Conservation (phyloP, 305 asterid genomes). For the Solanum chacoense region DNA sequence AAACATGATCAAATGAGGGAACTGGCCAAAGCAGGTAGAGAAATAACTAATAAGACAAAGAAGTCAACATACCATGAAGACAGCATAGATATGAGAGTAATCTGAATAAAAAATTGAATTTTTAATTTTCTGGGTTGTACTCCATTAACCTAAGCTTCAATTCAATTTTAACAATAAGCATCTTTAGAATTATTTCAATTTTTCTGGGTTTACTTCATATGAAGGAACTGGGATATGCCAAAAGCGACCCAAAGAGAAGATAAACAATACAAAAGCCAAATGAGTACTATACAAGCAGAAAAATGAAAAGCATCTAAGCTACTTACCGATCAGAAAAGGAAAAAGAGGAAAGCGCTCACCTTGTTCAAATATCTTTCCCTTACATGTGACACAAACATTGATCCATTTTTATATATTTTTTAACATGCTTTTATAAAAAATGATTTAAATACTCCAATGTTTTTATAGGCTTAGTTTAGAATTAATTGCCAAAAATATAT, state of each 20-base stretch:
- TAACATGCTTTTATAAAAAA: background rate
- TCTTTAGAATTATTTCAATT: background rate
- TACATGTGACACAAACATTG: background rate
- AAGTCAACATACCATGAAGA: background rate
- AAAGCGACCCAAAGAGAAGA: background rate
- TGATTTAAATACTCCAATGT: background rate
- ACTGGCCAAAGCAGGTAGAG: background rate
- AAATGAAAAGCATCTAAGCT: background rate
- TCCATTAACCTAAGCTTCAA: background rate
- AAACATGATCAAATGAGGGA: background rate
- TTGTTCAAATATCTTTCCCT: background rate
- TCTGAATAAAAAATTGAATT: background rate
- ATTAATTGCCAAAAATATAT: no score
- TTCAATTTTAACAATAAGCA: background rate
- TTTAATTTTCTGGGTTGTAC: background rate
- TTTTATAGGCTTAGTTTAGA: background rate
- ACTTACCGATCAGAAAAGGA: background rate
- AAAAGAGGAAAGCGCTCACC: background rate
- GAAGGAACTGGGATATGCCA: background rate
- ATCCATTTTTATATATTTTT: background rate
- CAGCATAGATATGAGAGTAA: background rate
- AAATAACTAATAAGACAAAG: background rate
- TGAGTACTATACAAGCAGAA: background rate
- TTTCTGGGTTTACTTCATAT: background rate
- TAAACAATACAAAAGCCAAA: background rate